Percentiles rank a stretch among this genome's conserved stretches.
Evolutionary conservation across 371 early-diverging fungal genomes (phyloP).

Genomic region (Smittium mucronatum): DNA sequence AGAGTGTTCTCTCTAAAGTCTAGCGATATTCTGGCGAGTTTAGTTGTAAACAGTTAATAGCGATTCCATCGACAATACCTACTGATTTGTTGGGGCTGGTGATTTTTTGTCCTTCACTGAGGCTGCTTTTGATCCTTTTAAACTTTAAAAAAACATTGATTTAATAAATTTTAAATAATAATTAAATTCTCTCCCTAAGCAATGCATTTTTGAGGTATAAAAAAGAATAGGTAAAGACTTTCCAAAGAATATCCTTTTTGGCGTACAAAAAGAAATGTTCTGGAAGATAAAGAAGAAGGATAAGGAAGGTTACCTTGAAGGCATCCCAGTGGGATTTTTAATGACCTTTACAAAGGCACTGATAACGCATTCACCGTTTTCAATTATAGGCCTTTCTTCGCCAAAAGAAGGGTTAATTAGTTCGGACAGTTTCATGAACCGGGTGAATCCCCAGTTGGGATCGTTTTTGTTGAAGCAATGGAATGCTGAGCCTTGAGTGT

Average conservation of each 20-base stretch:
- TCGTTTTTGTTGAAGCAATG: conserved; percentile 85
- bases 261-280: not conserved
- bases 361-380: conserved; percentile 57
- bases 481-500: conserved; percentile 52
- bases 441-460: conserved; percentile 92
- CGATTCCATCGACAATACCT: too few relatives aligned
- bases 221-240: too few relatives aligned
- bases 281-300: conserved; percentile 1
- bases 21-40: too few relatives aligned
- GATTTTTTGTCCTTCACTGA: conserved; percentile 5
- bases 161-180: not conserved
- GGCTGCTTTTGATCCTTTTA: not conserved
- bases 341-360: conserved; percentile 69
- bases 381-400: conserved; percentile 48
- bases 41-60: too few relatives aligned
- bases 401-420: conserved; percentile 33
- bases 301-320: conserved; percentile 22
- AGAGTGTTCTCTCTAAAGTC: too few relatives aligned
- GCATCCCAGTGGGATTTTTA: conserved; percentile 68
- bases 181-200: too few relatives aligned
- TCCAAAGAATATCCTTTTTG: not conserved
- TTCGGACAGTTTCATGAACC: conserved; percentile 48
- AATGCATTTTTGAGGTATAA: not conserved
- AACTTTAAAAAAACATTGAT: not conserved
- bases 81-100: not conserved